Conservation (phyloP, 345 rosid species). For the Triadica sebifera region DNA sequence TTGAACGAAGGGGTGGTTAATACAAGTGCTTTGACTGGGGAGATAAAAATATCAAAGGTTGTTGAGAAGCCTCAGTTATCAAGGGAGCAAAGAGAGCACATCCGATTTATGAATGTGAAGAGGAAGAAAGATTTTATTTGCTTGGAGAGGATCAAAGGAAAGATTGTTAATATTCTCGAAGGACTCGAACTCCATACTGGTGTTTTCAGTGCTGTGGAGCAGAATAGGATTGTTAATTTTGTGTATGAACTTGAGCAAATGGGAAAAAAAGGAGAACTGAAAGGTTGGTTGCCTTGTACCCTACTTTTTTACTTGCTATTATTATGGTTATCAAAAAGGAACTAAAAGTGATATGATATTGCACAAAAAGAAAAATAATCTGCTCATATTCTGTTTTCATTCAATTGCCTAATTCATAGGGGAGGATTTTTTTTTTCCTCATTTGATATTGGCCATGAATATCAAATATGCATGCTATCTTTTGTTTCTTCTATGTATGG, state of each 20-base stretch:
- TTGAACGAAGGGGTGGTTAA: conserved; percentile 30
- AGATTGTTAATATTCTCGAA: conserved; percentile 55
- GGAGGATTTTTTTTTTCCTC: not conserved
- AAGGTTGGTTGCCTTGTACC: conserved; percentile 45
- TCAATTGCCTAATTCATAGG: not conserved
- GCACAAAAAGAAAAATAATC: not conserved
- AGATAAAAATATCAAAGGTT: conserved; percentile 35
- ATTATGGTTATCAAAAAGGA: not conserved
- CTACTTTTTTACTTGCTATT: not conserved
- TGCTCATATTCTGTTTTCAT: not conserved
- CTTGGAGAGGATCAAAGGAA: conserved; percentile 66
- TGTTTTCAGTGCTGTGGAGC: conserved; percentile 90
- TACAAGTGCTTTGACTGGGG: conserved; percentile 23
- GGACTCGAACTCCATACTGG: conserved; percentile 84
- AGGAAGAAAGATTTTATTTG: conserved; percentile 47
- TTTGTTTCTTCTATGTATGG: not conserved
- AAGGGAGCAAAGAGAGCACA: conserved; percentile 66
- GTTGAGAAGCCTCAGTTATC: conserved; percentile 45
- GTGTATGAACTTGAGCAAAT: conserved; percentile 59
- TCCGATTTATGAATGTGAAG: conserved; percentile 64
- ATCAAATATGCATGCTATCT: not conserved
- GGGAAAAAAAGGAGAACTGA: conserved; percentile 64
- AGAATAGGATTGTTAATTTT: conserved; percentile 74
- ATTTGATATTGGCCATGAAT: not conserved
- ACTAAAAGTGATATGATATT: not conserved